Conservation (phyloP, 1,139 yeast genomes). For the Hansenula sp. region DNA sequence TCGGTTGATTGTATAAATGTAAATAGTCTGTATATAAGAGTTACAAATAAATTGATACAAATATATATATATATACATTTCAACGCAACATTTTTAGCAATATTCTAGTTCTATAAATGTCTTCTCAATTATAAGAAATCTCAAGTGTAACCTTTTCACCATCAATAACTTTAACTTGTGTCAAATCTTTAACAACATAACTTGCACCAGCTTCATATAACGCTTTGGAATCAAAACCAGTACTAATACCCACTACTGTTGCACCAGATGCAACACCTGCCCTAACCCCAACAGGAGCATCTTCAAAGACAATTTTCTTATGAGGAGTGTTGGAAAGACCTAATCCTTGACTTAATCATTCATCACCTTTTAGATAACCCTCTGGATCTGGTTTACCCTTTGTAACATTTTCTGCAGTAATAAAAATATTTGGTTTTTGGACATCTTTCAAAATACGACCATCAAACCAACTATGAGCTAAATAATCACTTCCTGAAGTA, state of each 20-base stretch:
- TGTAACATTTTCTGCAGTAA: conserved; percentile 73
- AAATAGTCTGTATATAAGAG: background rate
- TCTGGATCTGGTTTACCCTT: conserved; percentile 83
- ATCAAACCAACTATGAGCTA: conserved; percentile 78
- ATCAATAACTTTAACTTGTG: conserved; percentile 37
- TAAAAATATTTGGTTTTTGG: conserved; percentile 65
- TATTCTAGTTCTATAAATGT: too few species aligned
- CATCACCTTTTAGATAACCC: conserved; percentile 50
- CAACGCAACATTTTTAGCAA: too few species aligned
- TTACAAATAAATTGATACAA: background rate
- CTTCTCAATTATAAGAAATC: conserved; percentile 12
- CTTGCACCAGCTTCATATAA: conserved; percentile 76
- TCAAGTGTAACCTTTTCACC: conserved; percentile 18
- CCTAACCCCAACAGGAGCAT: conserved; percentile 83
- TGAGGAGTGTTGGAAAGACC: conserved; percentile 40
- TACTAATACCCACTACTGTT: conserved; percentile 76
- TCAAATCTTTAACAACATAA: conserved; percentile 71
- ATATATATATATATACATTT: background rate
- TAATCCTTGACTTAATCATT: conserved; percentile 57
- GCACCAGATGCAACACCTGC: conserved; percentile 89
- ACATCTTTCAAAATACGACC: conserved; percentile 42
- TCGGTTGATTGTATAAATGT: too few species aligned
- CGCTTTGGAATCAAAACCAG: conserved; percentile 68
- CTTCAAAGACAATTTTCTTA: conserved; percentile 73
- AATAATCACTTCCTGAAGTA: conserved; percentile 73